Evolutionary conservation across 345 rosid genomes (phyloP).

Genomic region (Eucalyptus leucophloia): DNA sequence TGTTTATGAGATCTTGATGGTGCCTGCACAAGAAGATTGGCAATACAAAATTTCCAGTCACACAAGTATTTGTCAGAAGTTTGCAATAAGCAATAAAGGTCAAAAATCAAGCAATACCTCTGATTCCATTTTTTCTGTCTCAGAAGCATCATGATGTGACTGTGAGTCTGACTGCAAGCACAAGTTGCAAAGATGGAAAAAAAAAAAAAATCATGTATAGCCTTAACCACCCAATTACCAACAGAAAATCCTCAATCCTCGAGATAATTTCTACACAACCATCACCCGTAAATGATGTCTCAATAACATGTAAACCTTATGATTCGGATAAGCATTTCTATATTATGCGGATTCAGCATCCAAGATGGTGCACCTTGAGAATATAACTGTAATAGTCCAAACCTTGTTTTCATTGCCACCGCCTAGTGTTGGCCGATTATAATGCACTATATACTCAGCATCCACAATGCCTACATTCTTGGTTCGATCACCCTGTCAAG

Average conservation of each 20-base stretch:
- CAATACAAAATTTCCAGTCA: neutral
- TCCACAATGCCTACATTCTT: constrained; percentile 54
- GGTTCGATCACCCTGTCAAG: constrained; percentile 45
- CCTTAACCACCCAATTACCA: neutral
- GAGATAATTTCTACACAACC: neutral
- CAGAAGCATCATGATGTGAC: neutral
- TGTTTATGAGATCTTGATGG: neutral
- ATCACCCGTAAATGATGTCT: neutral
- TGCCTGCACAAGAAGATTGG: constrained; percentile 7
- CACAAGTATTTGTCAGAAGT: neutral
- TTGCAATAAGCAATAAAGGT: neutral
- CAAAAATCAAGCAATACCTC: neutral
- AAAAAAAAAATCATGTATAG: neutral
- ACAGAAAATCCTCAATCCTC: neutral
- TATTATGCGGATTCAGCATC: neutral
- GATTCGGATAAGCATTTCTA: neutral
- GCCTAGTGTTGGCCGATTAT: constrained; percentile 57
- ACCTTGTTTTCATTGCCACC: constrained; percentile 19
- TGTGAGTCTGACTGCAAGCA: neutral
- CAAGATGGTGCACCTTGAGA: neutral
- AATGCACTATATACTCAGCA: constrained; percentile 51
- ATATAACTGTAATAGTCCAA: neutral
- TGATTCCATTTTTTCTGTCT: neutral
- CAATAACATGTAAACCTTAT: neutral
- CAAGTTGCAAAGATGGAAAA: neutral